Evolutionary conservation across 2,329 filamentous ascomycete species (phyloP), one percentile per base, ranked within the genome.

Genomic region (Microdochium bolleyi): DNA sequence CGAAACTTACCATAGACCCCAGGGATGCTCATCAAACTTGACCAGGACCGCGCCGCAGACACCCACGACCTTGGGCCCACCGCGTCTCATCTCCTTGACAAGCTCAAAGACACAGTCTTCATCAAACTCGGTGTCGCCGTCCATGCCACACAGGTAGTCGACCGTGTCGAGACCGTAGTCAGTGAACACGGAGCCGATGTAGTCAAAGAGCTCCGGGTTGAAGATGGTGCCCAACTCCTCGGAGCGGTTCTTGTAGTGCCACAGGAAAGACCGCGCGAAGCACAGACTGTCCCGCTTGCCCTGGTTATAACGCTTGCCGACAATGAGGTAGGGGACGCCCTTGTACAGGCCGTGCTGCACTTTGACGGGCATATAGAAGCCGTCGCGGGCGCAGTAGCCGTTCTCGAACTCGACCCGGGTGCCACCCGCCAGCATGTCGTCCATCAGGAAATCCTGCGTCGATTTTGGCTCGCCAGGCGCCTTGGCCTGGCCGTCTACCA

Each of bases 241-340:
- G 1, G 68, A 67, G 3, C 74, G 71, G 49, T 67, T 61, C 55
- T 75, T 71, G 67, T 72, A 78, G 56, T 77, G 73, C 56, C 74
- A 73, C 4, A 77, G 60, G 48, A 78, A 72, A 1, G 74, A 77
- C 0, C 75, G 72, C 1, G 69, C 71, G n/a, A 77, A 70, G 56
- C 75, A 76, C 44, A 78, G 60, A 49, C 73, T 74, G 58, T 78
- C 75, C 1, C 73, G 67, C 60, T 77, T 78, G 34, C 74, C 74
- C 56, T 75, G 73, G 59, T 76, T 77, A 59, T 75, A 70, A 13
- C 70, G 65, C 59, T 78, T 78, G 49, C 75, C 71, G 38, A 78
- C 71, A 53, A 75, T 72, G 27, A 76, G 63, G 53, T 73, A 77
- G 0, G 74, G 74, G 0, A 76, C 56, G 1, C 70, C 73, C 56